Evolutionary conservation across 1,139 yeast genomes (phyloP).

Genomic region (Zygosaccharomyces sapae): DNA sequence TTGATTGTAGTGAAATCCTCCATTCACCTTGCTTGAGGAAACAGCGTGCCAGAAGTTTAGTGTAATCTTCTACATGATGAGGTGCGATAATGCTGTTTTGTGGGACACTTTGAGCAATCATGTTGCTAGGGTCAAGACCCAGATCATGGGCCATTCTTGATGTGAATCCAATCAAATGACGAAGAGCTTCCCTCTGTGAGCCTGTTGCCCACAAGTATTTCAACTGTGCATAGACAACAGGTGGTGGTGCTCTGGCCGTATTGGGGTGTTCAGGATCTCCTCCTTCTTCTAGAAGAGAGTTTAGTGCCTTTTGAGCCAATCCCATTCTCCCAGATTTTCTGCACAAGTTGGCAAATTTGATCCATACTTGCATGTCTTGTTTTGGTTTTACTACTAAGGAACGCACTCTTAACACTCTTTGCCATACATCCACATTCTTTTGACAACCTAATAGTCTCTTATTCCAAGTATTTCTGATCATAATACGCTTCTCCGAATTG

Average conservation of each 20-base stretch:
- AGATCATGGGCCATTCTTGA: conserved; percentile 85
- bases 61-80: conserved; percentile 74
- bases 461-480: conserved; percentile 91
- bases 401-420: conserved; percentile 86
- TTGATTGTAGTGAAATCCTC: conserved; percentile 76
- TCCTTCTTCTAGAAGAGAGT: conserved; percentile 57
- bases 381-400: conserved; percentile 92
- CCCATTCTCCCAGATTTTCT: conserved; percentile 90
- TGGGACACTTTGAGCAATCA: conserved; percentile 59
- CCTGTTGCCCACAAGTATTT: conserved; percentile 98
- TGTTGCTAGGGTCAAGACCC: conserved; percentile 73
- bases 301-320: conserved; percentile 86
- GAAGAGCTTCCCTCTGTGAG: conserved; percentile 77
- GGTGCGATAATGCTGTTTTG: conserved; percentile 63
- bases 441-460: conserved; percentile 90
- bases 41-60: conserved; percentile 86
- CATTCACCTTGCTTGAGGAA: conserved; percentile 97
- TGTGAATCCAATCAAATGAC: conserved; percentile 83
- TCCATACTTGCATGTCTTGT: conserved; percentile 98
- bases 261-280: conserved; percentile 47
- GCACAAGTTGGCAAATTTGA: conserved; percentile 92
- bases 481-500: conserved; percentile 69
- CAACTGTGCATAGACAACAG: conserved; percentile 92
- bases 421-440: conserved; percentile 97
- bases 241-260: conserved; percentile 85